These are phyloP conservation scores for Comarum palustre DNA, from an alignment of 306 rosid genomes.

Conservation along the genomic window DNA sequence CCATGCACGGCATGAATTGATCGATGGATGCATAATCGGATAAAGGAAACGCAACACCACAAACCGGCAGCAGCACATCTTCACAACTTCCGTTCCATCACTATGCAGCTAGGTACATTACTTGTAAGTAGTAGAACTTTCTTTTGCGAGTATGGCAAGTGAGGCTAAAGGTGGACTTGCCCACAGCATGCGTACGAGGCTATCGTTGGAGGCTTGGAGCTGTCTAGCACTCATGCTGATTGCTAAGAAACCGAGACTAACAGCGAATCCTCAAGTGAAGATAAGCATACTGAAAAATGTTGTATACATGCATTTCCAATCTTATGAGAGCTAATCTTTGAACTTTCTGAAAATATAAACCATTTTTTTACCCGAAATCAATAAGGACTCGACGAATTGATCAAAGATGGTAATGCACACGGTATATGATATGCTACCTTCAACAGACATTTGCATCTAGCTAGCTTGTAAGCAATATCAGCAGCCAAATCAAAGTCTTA, in stretches of 20 bases:
- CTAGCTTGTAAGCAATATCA: not conserved
- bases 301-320: too few species aligned
- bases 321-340: too few species aligned
- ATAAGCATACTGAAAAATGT: not conserved
- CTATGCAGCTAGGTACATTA: not conserved
- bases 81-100: not conserved
- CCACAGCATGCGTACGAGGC: not conserved
- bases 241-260: not conserved
- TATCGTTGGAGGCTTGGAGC: too few species aligned
- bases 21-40: not conserved
- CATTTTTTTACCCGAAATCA: too few species aligned
- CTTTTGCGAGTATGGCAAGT: not conserved
- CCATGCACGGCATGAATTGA: not conserved
- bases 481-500: not conserved
- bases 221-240: not conserved
- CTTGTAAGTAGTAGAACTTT: not conserved
- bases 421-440: too few species aligned
- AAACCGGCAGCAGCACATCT: not conserved
- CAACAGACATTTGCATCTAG: too few species aligned
- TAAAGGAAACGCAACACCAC: not conserved
- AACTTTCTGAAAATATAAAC: too few species aligned
- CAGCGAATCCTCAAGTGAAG: not conserved
- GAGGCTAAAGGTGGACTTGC: not conserved
- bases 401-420: too few species aligned
- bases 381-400: not conserved